phyloP scores from a whole-genome alignment of 2,329 filamentous ascomycete genomes.

The Cercospora brassicicola region DNA sequence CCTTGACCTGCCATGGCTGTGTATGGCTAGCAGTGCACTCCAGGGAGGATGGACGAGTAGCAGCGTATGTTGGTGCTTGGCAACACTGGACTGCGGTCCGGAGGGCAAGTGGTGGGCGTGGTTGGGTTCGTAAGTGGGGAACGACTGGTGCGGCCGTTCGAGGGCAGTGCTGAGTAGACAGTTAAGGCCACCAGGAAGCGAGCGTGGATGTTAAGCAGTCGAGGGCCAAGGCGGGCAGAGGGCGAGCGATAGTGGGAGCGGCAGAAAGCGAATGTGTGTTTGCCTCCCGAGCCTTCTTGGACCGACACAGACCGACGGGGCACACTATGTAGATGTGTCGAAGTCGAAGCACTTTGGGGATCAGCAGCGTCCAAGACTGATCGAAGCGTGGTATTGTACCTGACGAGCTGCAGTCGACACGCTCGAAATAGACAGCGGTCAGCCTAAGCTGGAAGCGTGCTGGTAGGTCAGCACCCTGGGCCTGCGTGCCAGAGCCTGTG shows the following conservation, averaged over 20 bases:
- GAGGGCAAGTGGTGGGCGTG: neutral
- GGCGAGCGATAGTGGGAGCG: neutral
- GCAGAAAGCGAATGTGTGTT: constrained; percentile 20
- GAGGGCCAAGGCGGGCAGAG: neutral
- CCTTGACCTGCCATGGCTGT: constrained; percentile 80
- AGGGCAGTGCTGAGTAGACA: neutral
- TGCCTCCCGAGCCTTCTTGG: constrained; percentile 11
- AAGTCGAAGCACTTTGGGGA: neutral
- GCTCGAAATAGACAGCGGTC: constrained; percentile 22
- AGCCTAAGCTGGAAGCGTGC: constrained; percentile 11
- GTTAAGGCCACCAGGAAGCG: constrained; percentile 3
- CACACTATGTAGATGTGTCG: constrained; percentile 3
- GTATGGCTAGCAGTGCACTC: neutral
- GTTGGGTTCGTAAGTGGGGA: neutral
- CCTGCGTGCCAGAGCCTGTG: constrained; percentile 17
- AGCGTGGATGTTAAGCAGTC: neutral
- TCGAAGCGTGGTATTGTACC: constrained; percentile 24
- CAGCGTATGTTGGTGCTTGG: neutral
- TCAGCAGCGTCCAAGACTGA: constrained; percentile 5
- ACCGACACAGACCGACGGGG: constrained; percentile 1
- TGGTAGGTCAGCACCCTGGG: constrained; percentile 12
- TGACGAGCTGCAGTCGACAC: constrained; percentile 21
- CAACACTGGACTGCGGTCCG: neutral
- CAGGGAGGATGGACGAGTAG: neutral
- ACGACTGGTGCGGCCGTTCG: neutral